These are phyloP conservation scores for Exserohilum rostratum DNA, from an alignment of 2,329 filamentous ascomycete species.

Conservation along the genomic window DNA sequence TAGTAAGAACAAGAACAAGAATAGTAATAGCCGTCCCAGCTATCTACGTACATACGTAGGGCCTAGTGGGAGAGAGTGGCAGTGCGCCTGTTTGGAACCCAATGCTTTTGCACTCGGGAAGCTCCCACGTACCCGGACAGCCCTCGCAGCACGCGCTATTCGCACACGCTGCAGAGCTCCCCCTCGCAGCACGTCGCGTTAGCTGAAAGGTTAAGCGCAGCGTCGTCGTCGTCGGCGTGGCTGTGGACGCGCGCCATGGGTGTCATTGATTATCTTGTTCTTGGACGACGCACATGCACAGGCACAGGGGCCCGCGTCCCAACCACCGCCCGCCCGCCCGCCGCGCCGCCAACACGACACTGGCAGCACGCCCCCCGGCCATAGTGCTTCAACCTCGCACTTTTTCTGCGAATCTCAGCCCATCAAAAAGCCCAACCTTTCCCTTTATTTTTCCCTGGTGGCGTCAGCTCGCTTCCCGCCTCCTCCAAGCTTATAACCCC, in stretches of 20 bases:
- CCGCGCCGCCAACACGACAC: not conserved
- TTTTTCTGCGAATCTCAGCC: conserved; percentile 21
- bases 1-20: too few species aligned
- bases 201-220: too few species aligned
- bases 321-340: conserved; percentile 22
- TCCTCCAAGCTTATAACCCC: conserved; percentile 32
- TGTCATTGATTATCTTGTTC: conserved; percentile 6
- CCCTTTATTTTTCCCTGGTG: conserved; percentile 12
- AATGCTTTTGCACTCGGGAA: not conserved
- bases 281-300: too few species aligned
- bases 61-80: too few species aligned
- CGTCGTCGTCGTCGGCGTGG: not conserved
- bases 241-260: not conserved
- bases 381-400: conserved; percentile 19
- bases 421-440: conserved; percentile 19
- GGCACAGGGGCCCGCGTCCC: conserved; percentile 12
- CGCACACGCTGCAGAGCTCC: too few species aligned
- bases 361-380: conserved; percentile 1
- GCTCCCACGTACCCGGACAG: not conserved
- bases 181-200: too few species aligned
- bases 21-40: too few species aligned
- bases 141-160: too few species aligned
- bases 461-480: conserved; percentile 26
- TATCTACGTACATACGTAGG: too few species aligned
- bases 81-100: conserved; percentile 2